Conservation (phyloP, 148 eudicot genomes). For the Fagopyrum tataricum region DNA sequence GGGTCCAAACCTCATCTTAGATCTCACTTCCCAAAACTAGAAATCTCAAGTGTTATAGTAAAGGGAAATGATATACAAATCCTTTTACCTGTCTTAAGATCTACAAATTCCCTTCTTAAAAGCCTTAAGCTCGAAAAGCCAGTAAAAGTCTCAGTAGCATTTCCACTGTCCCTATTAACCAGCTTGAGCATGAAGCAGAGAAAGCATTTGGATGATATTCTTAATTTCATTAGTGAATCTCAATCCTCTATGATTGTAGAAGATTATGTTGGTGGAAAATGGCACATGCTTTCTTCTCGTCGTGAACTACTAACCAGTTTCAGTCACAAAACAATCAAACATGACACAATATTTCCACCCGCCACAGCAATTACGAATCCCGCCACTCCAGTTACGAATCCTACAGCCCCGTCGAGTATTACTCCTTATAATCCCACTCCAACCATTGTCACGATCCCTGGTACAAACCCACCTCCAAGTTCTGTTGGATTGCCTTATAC, state of each 20-base stretch:
- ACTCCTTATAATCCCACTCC: slow-evolving; percentile 40
- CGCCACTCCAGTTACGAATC: slow-evolving; percentile 25
- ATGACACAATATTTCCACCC: slow-evolving; percentile 39
- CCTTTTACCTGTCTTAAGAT: slow-evolving; percentile 18
- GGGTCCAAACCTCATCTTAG: slow-evolving; percentile 18
- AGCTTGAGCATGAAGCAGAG: slow-evolving; percentile 14
- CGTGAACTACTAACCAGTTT: slow-evolving; percentile 23
- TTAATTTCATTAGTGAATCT: slow-evolving; percentile 10
- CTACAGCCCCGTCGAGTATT: slow-evolving; percentile 33
- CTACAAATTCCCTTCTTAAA: slow-evolving; percentile 14
- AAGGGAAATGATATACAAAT: slow-evolving; percentile 9
- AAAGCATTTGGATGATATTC: slow-evolving; percentile 12
- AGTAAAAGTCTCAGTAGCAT: slow-evolving; percentile 14
- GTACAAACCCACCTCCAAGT: slow-evolving; percentile 38
- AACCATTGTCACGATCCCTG: slow-evolving; percentile 43
- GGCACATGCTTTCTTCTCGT: slow-evolving; percentile 6
- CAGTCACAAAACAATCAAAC: slow-evolving; percentile 20
- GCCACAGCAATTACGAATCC: slow-evolving; percentile 35
- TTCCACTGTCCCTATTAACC: slow-evolving; percentile 15
- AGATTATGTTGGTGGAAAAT: slow-evolving; percentile 17
- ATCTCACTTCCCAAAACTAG: slow-evolving; percentile 13
- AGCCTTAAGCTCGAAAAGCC: slow-evolving; percentile 9
- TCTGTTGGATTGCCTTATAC: slow-evolving; percentile 23
- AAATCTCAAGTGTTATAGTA: slow-evolving; percentile 14
- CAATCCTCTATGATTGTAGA: slow-evolving; percentile 20